Evolutionary conservation across 129 eudicot species (phyloP).

Genomic region (Rutidosis leptorrhynchoides): DNA sequence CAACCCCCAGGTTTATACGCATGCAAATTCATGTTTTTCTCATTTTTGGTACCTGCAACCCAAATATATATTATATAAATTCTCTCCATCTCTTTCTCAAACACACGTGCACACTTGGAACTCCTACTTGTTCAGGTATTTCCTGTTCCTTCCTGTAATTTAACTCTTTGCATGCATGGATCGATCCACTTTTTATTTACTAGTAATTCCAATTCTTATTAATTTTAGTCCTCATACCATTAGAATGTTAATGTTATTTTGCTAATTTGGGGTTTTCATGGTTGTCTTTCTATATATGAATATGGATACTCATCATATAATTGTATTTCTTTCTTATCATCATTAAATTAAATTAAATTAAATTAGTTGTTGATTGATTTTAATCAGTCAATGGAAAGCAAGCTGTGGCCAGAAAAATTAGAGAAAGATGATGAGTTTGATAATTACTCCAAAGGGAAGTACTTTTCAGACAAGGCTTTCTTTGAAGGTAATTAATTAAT

Average conservation of each 20-base stretch:
- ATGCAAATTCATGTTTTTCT: not conserved
- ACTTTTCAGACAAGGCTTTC: constrained; percentile 10
- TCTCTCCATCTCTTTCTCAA: not conserved
- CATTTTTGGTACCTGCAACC: not conserved
- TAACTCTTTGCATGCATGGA: not conserved
- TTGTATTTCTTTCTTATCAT: too few species aligned
- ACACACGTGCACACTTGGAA: constrained; percentile 1
- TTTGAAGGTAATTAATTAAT: not conserved
- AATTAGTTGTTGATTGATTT: too few species aligned
- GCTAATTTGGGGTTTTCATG: not conserved
- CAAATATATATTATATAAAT: too few species aligned
- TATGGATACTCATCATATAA: not conserved
- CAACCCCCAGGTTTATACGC: not conserved
- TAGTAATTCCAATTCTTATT: not conserved
- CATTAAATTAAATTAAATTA: too few species aligned
- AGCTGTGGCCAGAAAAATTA: not conserved
- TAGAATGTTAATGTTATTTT: not conserved
- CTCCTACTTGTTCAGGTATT: constrained; percentile 2
- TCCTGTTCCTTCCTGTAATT: not conserved
- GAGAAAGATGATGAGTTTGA: constrained; percentile 1
- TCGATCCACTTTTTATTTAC: not conserved
- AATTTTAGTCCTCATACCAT: not conserved
- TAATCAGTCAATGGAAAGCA: not conserved
- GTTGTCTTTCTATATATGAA: not conserved
- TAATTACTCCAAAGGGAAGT: constrained; percentile 12